Base-by-base conservation (phyloP, 1,284 basidiomycete genomes). In the Fistulina hepatica region DNA sequence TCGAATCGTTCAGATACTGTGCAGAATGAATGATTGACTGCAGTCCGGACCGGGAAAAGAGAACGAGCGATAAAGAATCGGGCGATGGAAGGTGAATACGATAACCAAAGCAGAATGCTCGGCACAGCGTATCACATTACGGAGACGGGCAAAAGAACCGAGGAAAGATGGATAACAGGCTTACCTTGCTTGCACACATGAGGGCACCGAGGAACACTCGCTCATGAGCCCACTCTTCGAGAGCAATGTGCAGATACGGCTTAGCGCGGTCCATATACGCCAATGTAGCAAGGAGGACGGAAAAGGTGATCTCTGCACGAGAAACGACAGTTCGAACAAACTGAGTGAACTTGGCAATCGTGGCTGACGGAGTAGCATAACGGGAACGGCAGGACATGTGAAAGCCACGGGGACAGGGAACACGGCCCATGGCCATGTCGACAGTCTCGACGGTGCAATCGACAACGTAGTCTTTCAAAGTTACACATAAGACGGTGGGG, bases 1-100 rank as follows among this genome's bases (percentile, higher is more conserved):
- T 69, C n/a, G 66, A 68, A 45, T 72, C 69, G 42, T 73, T 70
- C 23, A 61, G 48, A 48, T 73, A 73, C 68, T 69, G 40, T 16
- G 19, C 15, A 31, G 5, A 31, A 13, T 31, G 15, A 31, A 19
- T 13, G 13, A 27, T 15, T 27, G 25, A 6, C 15, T 31, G 9
- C 10, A 19, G 19, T 31, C 11, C 15, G 19, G 19, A 16, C 9
- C 15, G 13, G 28, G 28, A 8, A 31, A 19, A 19, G 28, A 19
- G 28, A 16, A n/a, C 24, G 24, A n/a, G n/a, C n/a, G n/a, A n/a
- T n/a, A n/a, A n/a, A n/a, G n/a, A n/a, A n/a, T n/a, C n/a, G n/a
- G n/a, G n/a, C n/a, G n/a, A n/a, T n/a, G n/a, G n/a, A n/a, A n/a
- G n/a, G n/a, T n/a, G n/a, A n/a, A n/a, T n/a, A n/a, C n/a, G n/a